Evolutionary conservation across 768 basidiomycete genomes (phyloP), one percentile per base, ranked within the genome.

Genomic region (Kwoniella shandongensis): DNA sequence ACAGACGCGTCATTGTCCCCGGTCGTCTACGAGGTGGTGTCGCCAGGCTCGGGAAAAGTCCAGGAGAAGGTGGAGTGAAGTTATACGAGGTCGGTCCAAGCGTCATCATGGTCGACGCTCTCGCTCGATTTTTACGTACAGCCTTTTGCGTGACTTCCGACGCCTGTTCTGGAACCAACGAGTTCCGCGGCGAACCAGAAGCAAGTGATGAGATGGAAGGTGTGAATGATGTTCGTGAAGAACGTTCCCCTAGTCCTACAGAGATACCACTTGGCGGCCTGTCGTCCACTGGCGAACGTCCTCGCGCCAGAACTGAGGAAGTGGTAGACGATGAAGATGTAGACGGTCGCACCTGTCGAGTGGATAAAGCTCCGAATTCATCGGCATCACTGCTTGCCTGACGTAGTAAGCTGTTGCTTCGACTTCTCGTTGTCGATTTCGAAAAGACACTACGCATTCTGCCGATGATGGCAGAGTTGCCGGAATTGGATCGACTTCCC

Each of bases 91-190:
- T 53, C 22, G 61, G 56, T 13, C 42, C 63, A 22, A 63, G 48
- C 4, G 71, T 66, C 10, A n/a, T n/a, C n/a, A 73, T 57, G 15
- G 72, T 73, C 6, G 72, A 73, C 0, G 72, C 69, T 38, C 72
- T 22, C 0, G 61, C 63, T 44, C 72, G 29, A 18, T 40, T 49
- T 22, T 38, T 44, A 38, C 51, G 47, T 12, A 41, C 35, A 7
- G 51, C 25, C 42, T 44, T 42, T 20, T 20, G 7, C n/a, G 30
- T 12, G 30, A 47, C n/a, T 44, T 44, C 35, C 38, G 36, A 48
- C 17, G 48, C 30, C 26, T 38, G 35, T n/a, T 51, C 27, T 45
- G 44, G 32, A 23, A 27, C 23, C 2, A 26, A 39, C 12, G 44
- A 49, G 7, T 27, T 50, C 20, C 22, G 35, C 12, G 47, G 27